phyloP scores from a whole-genome alignment of 2,329 filamentous ascomycete genomes.

The Fusarium kyushuense region DNA sequence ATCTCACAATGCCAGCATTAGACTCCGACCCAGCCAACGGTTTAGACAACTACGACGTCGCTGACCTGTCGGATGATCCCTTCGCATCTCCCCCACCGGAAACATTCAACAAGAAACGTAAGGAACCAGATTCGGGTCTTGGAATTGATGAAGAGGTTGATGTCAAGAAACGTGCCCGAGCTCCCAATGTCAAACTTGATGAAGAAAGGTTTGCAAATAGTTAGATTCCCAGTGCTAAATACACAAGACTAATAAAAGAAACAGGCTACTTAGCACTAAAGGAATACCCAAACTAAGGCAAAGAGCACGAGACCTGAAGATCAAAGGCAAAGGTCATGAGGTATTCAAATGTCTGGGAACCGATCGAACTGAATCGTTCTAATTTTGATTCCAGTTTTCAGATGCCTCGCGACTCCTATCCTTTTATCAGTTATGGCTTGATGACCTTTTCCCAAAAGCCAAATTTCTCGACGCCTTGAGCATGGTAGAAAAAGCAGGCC shows the following conservation, averaged over 20 bases:
- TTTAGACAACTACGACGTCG: slow-evolving; percentile 81
- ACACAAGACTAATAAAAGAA: not conserved
- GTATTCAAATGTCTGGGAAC: slow-evolving; percentile 56
- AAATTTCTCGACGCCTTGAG: slow-evolving; percentile 89
- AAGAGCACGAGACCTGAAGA: slow-evolving; percentile 76
- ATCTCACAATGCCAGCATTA: slow-evolving; percentile 36
- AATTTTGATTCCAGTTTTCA: slow-evolving; percentile 71
- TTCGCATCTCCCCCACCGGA: slow-evolving; percentile 62
- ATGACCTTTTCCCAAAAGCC: slow-evolving; percentile 94
- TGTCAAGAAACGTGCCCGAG: slow-evolving; percentile 78
- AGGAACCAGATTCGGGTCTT: slow-evolving; percentile 65
- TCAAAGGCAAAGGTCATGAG: slow-evolving; percentile 96
- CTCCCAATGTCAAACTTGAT: slow-evolving; percentile 86
- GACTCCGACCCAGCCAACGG: slow-evolving; percentile 55
- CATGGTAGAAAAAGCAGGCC: slow-evolving; percentile 94
- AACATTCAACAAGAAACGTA: slow-evolving; percentile 60
- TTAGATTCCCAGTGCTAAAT: not conserved
- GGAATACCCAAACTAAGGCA: slow-evolving; percentile 86
- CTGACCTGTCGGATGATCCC: slow-evolving; percentile 62
- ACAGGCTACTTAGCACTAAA: slow-evolving; percentile 80
- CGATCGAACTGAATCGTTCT: not conserved
- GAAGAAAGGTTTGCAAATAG: slow-evolving; percentile 70
- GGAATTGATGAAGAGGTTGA: slow-evolving; percentile 91
- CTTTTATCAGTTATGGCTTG: slow-evolving; percentile 96
- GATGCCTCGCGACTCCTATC: slow-evolving; percentile 85